Base-by-base conservation (phyloP, 78 protist genomes). In the Emiliania huxleyi region DNA sequence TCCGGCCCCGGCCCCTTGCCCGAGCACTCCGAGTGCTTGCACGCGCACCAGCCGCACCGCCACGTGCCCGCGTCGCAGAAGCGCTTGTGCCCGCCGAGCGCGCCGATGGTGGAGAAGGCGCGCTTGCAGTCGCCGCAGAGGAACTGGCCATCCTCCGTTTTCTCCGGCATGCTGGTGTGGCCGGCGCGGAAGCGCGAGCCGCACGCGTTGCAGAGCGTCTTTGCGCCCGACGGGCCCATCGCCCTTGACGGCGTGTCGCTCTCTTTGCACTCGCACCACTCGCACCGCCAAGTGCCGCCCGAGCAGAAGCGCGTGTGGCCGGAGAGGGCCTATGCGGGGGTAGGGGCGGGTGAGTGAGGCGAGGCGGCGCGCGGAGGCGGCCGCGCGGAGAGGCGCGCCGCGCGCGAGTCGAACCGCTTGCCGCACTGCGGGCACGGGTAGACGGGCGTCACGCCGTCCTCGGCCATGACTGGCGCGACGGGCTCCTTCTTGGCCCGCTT, bases 1-100 rank as follows among this genome's bases (percentile, higher is more conserved):
- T 25, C 69, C 18, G 90, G 90, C 26, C 90, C 90, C 29, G 90
- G 90, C n/a, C 73, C 55, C 45, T 46, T 25, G 56, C 90, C 90
- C 0, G 44, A 8, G 69, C 69, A 45, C 69, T 46, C 90, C 23
- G 45, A 62, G 29, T 25, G 2, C 69, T 48, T 45, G 90, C 37
- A 26, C 42, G 2, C 35, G 42, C 90, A 85, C 90, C 90, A 85
- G 69, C 69, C 90, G 42, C 90, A 85, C 26, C 90, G 90, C 90
- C 90, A 85, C 45, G n/a, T 12, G 43, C 90, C 90, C 29, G 26
- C 69, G 42, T 85, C 90, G 90, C 90, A 85, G 90, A 85, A 85
- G 69, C 90, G 90, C 23, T 42, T n/a, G 69, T 85, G 90, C 48
- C 90, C 90, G 42, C 90, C 90, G 42, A 85, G 90, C 42, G 90